Base-by-base conservation (phyloP, 140 eudicot species). In the Artemisia princeps region DNA sequence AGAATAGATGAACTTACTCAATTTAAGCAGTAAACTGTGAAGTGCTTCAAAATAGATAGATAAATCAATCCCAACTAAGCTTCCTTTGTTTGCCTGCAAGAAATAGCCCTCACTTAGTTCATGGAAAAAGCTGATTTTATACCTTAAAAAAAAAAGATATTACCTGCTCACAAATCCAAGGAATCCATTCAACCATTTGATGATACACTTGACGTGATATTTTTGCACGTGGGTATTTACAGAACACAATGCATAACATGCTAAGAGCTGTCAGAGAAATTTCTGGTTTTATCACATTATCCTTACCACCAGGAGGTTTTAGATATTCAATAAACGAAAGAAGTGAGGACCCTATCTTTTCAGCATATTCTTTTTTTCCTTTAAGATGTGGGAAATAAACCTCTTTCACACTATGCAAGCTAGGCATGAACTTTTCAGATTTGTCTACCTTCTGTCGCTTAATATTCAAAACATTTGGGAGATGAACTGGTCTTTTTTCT, bases 81-180 rank as follows among this genome's bases (percentile, higher is more conserved):
- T 59, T 60, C 63, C 83, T 67, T 73, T 72, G 51, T 64, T 77
- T 37, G 72, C 94, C 98, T 92, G 83, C 79, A 73, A 70, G 65
- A 64, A 37, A 55, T 3, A 72, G 40, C 61, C 60, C 19, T 77
- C 62, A 2, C 17, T 82, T 59, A 75, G 62, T 51, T 70, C 37
- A 76, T 72, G 74, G 26, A 1, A 37, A 76, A 50, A 66, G 53
- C 7, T n/a, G 44, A 60, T 72, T 69, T 33, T 15, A 28, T 17
- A 65, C 16, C 51, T 58, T 49, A 58, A 64, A 67, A 11, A 67
- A 11, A 50, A 73, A 19, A 37, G 44, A 37, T 54, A 69, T 61
- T 60, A 92, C 98, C 96, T 88, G 95, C 75, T 82, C 80, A 78
- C 60, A 80, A 71, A 88, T 79, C 98, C 98, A 92, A 56, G 82